A percentile compares a stretch with the other conserved stretches of the same genome.
These are phyloP conservation scores for Leersia perrieri DNA, from an alignment of 176 grass and related monocot genomes.

Conservation along the genomic window DNA sequence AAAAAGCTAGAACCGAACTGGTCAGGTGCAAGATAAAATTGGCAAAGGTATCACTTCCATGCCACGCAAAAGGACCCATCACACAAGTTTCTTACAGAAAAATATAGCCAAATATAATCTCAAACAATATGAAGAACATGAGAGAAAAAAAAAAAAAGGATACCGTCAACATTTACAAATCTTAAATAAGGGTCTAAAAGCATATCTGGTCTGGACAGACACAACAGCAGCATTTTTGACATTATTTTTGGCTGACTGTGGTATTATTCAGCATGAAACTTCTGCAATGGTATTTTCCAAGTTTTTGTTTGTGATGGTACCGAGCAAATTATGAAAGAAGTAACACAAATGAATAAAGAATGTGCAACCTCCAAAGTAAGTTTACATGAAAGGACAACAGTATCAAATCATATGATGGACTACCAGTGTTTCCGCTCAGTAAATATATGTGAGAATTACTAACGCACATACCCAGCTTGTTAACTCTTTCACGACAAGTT, in stretches of 20 bases:
- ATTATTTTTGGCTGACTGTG: not conserved
- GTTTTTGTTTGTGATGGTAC: not conserved
- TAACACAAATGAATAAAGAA: not conserved
- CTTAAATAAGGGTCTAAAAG: not conserved
- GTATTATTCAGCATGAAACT: not conserved
- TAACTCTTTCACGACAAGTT: slow-evolving; percentile 82
- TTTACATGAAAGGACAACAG: not conserved
- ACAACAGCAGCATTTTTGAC: not conserved
- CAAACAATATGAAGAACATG: not conserved
- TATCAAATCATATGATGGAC: slow-evolving; percentile 7
- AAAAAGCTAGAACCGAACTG: not conserved
- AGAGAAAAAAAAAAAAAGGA: not conserved
- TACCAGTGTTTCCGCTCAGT: not conserved
- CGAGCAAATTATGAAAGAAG: not conserved
- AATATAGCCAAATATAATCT: not conserved
- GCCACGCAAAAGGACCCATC: not conserved
- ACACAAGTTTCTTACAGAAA: not conserved
- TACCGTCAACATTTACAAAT: not conserved
- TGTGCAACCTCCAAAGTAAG: not conserved
- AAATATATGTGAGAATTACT: slow-evolving; percentile 26
- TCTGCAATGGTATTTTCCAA: not conserved
- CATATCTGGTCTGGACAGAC: not conserved
- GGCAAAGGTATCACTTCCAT: not conserved
- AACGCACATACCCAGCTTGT: slow-evolving; percentile 79
- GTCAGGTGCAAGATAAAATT: not conserved